phyloP scores from a whole-genome alignment of 352 stramenopile species.

The Blastocystis hominis region DNA sequence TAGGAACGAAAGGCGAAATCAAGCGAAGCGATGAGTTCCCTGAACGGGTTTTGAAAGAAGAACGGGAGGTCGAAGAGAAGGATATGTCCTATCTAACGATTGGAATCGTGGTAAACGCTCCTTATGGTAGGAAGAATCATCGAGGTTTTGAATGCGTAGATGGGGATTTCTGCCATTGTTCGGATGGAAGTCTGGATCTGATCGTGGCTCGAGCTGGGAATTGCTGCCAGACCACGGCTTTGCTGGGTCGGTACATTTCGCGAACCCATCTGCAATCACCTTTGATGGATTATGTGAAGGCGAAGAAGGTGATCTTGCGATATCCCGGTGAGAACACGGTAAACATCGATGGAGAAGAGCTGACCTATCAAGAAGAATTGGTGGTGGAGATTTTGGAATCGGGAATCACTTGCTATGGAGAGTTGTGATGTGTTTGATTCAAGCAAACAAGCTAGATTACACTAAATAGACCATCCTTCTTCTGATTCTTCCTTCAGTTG shows the following conservation, averaged over 20 bases:
- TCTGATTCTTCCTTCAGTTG: neutral
- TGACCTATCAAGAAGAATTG: constrained; percentile 55
- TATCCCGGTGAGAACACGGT: constrained; percentile 56
- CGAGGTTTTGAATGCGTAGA: neutral
- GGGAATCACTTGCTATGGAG: constrained; percentile 38
- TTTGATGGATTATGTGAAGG: constrained; percentile 55
- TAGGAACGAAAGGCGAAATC: neutral
- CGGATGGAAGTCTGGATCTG: constrained; percentile 53
- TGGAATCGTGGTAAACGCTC: constrained; percentile 53
- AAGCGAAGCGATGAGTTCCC: neutral
- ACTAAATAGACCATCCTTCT: constrained; percentile 9
- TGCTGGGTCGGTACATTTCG: constrained; percentile 41
- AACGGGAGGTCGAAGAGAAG: neutral
- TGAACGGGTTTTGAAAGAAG: neutral
- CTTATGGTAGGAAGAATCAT: constrained; percentile 7
- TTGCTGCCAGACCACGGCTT: constrained; percentile 19
- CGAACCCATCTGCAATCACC: constrained; percentile 35
- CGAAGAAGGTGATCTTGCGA: constrained; percentile 34
- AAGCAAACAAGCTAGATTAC: neutral
- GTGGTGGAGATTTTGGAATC: constrained; percentile 36
- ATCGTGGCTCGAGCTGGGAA: constrained; percentile 29
- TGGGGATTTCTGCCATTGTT: constrained; percentile 53
- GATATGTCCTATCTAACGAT: constrained; percentile 55
- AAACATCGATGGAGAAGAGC: constrained; percentile 56
- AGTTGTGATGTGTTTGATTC: constrained; percentile 19